Conservation (phyloP, 306 rosid species). For the Trichosanthes cucumerina region DNA sequence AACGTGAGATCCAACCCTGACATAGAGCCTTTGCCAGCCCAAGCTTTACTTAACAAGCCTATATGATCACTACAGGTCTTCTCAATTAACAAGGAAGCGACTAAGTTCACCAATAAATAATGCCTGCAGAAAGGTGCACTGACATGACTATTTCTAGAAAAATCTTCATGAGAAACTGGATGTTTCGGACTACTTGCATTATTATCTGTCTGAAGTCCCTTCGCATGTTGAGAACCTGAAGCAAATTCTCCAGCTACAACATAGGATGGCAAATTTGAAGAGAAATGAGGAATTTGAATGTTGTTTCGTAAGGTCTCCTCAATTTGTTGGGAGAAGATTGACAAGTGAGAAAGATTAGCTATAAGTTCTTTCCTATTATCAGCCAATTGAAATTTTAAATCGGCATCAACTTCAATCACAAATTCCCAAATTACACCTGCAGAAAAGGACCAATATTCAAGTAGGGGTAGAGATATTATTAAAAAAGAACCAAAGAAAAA, state of each 20-base stretch:
- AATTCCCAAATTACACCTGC: constrained; percentile 64
- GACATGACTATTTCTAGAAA: constrained; percentile 7
- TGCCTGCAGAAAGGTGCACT: constrained; percentile 29
- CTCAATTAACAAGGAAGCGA: constrained; percentile 47
- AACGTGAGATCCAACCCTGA: constrained; percentile 52
- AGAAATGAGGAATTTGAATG: constrained; percentile 44
- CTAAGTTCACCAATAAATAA: constrained; percentile 42
- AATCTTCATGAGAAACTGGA: constrained; percentile 15
- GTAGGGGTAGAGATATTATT: not conserved
- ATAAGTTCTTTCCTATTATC: constrained; percentile 32
- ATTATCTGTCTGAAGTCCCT: constrained; percentile 26
- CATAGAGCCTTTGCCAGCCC: constrained; percentile 59
- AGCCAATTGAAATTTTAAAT: constrained; percentile 33
- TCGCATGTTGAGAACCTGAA: constrained; percentile 23
- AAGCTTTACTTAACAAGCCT: constrained; percentile 22
- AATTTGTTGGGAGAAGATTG: constrained; percentile 51
- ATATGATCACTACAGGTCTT: constrained; percentile 26
- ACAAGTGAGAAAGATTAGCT: constrained; percentile 47
- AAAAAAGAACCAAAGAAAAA: not conserved
- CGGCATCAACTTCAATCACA: constrained; percentile 47
- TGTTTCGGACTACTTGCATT: constrained; percentile 49
- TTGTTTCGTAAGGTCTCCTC: constrained; percentile 25
- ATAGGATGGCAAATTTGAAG: constrained; percentile 32
- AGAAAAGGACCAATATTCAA: constrained; percentile 19
- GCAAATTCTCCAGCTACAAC: constrained; percentile 30